phyloP scores from a whole-genome alignment of 805 yeast genomes.

The Grigorovia yakushimaensis region DNA sequence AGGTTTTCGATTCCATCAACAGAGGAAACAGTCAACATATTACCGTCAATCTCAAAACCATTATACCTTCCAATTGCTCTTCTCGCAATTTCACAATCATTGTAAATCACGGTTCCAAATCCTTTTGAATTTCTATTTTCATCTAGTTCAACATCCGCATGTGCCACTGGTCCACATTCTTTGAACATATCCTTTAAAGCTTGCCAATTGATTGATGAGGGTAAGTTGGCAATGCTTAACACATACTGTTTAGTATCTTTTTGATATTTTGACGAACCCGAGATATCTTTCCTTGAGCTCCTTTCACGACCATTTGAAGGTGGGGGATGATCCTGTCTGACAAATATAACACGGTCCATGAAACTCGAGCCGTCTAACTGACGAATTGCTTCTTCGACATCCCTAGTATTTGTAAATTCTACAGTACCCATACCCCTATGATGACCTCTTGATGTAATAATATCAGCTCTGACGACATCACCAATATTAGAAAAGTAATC shows the following conservation, averaged over 20 bases:
- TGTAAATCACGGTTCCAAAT: slow-evolving; percentile 70
- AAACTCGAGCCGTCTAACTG: slow-evolving; percentile 55
- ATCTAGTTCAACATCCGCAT: slow-evolving; percentile 69
- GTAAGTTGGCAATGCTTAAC: slow-evolving; percentile 72
- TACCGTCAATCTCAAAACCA: slow-evolving; percentile 41
- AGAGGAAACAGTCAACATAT: slow-evolving; percentile 5
- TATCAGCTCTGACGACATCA: slow-evolving; percentile 69
- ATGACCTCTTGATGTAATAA: slow-evolving; percentile 67
- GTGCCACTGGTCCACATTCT: slow-evolving; percentile 62
- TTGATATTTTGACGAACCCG: slow-evolving; percentile 3
- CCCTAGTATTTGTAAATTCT: slow-evolving; percentile 57
- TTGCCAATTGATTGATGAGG: slow-evolving; percentile 76
- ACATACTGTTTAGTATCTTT: slow-evolving; percentile 31
- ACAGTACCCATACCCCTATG: slow-evolving; percentile 90
- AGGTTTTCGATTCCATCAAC: not conserved
- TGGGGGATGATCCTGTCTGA: slow-evolving; percentile 85
- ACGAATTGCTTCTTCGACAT: slow-evolving; percentile 62
- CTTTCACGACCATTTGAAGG: slow-evolving; percentile 33
- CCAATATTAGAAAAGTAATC: slow-evolving; percentile 53
- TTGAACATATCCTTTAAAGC: slow-evolving; percentile 78
- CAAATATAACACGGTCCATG: slow-evolving; percentile 72
- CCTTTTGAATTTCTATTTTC: slow-evolving; percentile 66
- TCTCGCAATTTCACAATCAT: slow-evolving; percentile 53
- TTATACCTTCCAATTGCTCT: slow-evolving; percentile 63
- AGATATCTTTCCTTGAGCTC: slow-evolving; percentile 1